Percentiles rank a stretch among this genome's conserved stretches.
These are phyloP conservation scores for Phialophora chinensis DNA, from an alignment of 2,329 filamentous ascomycete species.

Conservation along the genomic window DNA sequence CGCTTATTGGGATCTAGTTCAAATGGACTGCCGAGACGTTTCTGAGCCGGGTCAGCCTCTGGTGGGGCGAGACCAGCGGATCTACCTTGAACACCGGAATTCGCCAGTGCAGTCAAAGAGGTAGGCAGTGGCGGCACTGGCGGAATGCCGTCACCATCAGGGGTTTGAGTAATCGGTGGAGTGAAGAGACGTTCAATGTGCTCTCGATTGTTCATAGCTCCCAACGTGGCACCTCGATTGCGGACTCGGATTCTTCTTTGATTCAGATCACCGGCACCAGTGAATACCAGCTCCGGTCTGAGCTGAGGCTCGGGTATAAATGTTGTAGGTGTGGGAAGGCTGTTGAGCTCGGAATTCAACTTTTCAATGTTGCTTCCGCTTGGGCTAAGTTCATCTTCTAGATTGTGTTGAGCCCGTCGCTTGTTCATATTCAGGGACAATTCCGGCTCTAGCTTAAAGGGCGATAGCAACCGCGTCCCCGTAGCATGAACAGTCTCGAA, in stretches of 20 bases:
- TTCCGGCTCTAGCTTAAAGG: slow-evolving; percentile 61
- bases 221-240: slow-evolving; percentile 66
- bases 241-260: slow-evolving; percentile 65
- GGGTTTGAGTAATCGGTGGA: slow-evolving; percentile 46
- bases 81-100: slow-evolving; percentile 31
- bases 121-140: slow-evolving; percentile 35
- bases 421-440: slow-evolving; percentile 60
- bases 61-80: slow-evolving; percentile 43
- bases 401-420: slow-evolving; percentile 62
- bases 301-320: slow-evolving; percentile 49
- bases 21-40: slow-evolving; percentile 57
- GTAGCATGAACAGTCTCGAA: slow-evolving; percentile 55
- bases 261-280: slow-evolving; percentile 51
- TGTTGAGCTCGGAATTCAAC: slow-evolving; percentile 45
- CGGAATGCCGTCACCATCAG: slow-evolving; percentile 34
- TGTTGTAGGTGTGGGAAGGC: slow-evolving; percentile 46
- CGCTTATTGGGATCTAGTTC: slow-evolving; percentile 47
- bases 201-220: slow-evolving; percentile 59
- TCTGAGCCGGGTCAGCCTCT: slow-evolving; percentile 48
- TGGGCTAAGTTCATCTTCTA: slow-evolving; percentile 59
- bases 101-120: slow-evolving; percentile 32
- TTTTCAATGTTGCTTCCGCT: slow-evolving; percentile 47
- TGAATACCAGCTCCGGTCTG: slow-evolving; percentile 39
- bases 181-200: slow-evolving; percentile 62
- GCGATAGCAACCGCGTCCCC: slow-evolving; percentile 55